Evolutionary conservation across 192 early-diverging fungal species (phyloP).

Genomic region (Backusella tuberculispora): DNA sequence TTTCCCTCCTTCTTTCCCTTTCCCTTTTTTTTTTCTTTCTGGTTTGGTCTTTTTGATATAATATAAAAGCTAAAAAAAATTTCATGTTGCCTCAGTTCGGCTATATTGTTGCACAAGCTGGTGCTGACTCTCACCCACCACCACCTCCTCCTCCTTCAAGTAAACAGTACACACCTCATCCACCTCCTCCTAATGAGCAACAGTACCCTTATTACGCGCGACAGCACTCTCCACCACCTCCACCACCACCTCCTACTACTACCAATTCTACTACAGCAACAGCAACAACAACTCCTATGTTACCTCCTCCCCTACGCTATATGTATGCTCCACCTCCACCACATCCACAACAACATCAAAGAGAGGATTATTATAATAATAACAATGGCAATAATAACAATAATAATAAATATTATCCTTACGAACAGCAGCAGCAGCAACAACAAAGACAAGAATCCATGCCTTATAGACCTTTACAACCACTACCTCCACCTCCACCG

Average conservation of each 20-base stretch:
- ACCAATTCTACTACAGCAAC: not conserved
- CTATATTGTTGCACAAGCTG: conserved; percentile 44
- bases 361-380: conserved; percentile 17
- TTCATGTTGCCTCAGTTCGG: conserved; percentile 44
- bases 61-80: conserved; percentile 6
- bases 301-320: conserved; percentile 13
- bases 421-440: not conserved
- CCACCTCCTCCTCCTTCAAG: conserved; percentile 1
- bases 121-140: conserved; percentile 33
- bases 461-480: conserved; percentile 20
- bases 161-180: conserved; percentile 21
- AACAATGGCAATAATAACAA: not conserved
- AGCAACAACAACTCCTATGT: not conserved
- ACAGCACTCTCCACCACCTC: conserved; percentile 25
- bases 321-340: conserved; percentile 13
- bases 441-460: conserved; percentile 2
- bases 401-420: conserved; percentile 15
- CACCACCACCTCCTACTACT: not conserved
- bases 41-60: not conserved
- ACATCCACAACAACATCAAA: not conserved
- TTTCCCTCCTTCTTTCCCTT: conserved; percentile 24
- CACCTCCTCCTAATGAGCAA: not conserved
- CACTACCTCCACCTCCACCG: not conserved
- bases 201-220: conserved; percentile 16
- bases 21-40: conserved; percentile 14